Evolutionary conservation across 306 rosid genomes (phyloP), one percentile per base, ranked within the genome.

Genomic region (Prunus davidiana): DNA sequence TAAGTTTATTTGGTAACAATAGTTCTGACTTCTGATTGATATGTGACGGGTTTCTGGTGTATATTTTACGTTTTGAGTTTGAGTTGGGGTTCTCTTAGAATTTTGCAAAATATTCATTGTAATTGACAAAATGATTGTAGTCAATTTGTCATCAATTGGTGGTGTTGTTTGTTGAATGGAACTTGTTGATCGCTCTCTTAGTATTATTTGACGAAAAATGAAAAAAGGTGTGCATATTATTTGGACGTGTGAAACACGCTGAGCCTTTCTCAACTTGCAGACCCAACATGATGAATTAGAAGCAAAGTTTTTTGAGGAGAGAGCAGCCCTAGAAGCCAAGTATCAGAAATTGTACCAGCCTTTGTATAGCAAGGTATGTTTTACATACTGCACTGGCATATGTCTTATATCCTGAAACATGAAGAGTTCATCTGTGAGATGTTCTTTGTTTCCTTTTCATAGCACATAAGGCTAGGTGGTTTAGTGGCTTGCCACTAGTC

Each of bases 281-380:
- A 82, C 91, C 67, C 89, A 93, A 43, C 97, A 89, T 27, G 98
- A 91, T 69, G 97, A 93, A 55, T 71, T 89, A 3, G 97, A 93
- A 81, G 85, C 96, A 0, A 93, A 89, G 5, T 93, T 88, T 85
- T 91, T 93, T 10, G 98, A 93, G 82, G 98, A 93, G 79, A 88
- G 98, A 82, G 91, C 95, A 32, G 96, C 93, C 12, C 93, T 93
- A 10, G 98, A 93, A 81, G 97, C 97, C 50, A 93, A 89, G 84
- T 93, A 93, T 71, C 98, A 93, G 84, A 89, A 88, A 46, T 50
- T 93, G 82, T 91, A 91, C 80, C 93, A 89, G 10, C 98, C 97
- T 4, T 61, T 91, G 12, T 93, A 93, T 77, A 25, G 82, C 16
- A 90, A 89, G 98, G 98, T 93, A 82, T 24, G 9, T 0, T 8